phyloP scores from a whole-genome alignment of 495 filamentous ascomycete species.

The Daldinia decipiens region DNA sequence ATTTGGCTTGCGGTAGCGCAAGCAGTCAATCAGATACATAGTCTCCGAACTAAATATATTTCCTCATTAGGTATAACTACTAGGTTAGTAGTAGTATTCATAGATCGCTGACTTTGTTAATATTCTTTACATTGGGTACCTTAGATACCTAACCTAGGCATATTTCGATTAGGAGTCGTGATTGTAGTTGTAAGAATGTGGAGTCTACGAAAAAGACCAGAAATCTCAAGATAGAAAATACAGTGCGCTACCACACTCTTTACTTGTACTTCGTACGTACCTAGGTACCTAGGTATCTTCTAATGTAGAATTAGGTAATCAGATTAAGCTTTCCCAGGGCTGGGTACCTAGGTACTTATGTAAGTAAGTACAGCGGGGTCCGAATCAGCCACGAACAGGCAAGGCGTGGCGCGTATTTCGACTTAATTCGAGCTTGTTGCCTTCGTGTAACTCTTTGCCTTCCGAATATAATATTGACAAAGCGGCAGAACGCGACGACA shows the following conservation, averaged over 20 bases:
- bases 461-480: background rate
- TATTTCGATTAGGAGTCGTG: background rate
- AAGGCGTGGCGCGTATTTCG: background rate
- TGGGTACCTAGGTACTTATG: background rate
- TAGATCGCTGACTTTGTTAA: background rate
- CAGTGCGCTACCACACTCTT: background rate
- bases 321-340: constrained; percentile 2
- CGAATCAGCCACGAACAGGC: background rate
- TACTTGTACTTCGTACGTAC: too few relatives aligned
- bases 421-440: background rate
- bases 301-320: background rate
- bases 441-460: background rate
- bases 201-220: background rate
- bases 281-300: too few relatives aligned
- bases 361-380: background rate
- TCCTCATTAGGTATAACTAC: background rate
- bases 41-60: background rate
- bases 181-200: background rate
- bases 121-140: background rate
- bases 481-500: background rate
- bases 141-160: too few relatives aligned
- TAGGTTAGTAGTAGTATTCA: background rate
- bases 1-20: background rate
- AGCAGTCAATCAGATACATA: background rate
- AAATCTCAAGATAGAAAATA: background rate